Base-by-base conservation (phyloP, 2,329 filamentous ascomycete species). In the Chaetoscypha palmicola region DNA sequence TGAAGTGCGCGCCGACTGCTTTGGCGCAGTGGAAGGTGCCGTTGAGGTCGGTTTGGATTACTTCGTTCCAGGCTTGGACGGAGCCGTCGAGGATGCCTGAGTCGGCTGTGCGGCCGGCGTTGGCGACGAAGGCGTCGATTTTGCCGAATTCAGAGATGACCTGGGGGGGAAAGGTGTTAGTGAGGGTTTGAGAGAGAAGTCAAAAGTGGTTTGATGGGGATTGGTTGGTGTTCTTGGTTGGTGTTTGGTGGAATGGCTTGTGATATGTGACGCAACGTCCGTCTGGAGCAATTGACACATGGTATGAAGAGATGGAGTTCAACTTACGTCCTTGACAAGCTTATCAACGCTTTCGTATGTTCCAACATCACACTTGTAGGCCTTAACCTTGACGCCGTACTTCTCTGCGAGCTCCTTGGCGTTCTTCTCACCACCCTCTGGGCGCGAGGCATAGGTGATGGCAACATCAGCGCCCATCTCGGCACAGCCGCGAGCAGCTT, bases 51-150 rank as follows among this genome's bases (percentile, higher is more conserved):
- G 79, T 80, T 60, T 81, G 70, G 60, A 84, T 72, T 55, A 84
- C 79, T 40, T 61, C 57, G 28, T 77, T 74, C 79, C 82, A 87
- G 55, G 76, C 76, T 62, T 82, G 70, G 42, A 84, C 74, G 38
- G 74, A 70, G 51, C 78, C 79, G 50, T 87, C 83, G 38, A 86
- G 69, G 59, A 86, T 73, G 46, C 82, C 83, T 43, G 68, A 69
- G 66, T 82, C 74, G 54, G 83, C 81, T 4, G 83, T 86, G 49
- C 78, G 76, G 45, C 83, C 83, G 16, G 83, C 82, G 64, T 83
- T 83, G 65, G 79, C 79, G 52, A 83, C 74, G 65, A 82, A 81
- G 56, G 73, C 74, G 58, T 83, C 78, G 58, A 83, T 74, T 66
- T 79, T 73, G 64, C 78, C 78, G 35, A 89, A 90, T 60, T 90